Conservation (phyloP, 192 early-diverging fungal genomes). For the Kickxella alabastrina region DNA sequence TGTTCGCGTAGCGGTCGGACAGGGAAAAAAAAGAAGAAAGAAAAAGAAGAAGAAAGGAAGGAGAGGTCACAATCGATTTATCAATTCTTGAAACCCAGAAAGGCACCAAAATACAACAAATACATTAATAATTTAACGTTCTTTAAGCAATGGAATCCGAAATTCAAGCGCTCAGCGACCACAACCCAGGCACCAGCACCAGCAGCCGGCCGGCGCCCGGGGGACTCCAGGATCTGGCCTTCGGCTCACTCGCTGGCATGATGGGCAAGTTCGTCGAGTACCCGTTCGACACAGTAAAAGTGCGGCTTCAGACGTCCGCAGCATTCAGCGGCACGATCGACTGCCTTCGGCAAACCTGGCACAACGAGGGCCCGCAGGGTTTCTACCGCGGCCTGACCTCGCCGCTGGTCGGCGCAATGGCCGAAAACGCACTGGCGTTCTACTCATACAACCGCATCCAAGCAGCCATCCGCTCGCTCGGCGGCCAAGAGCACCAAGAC, state of each 20-base stretch:
- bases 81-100: no score
- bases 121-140: neutral
- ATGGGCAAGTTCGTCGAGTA: constrained; percentile 93
- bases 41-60: no score
- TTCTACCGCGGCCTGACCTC: constrained; percentile 91
- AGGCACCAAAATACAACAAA: no score
- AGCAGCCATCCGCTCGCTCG: constrained; percentile 54
- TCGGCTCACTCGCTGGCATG: constrained; percentile 70
- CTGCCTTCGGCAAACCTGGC: constrained; percentile 73
- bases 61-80: no score
- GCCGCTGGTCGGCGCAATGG: constrained; percentile 88
- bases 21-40: no score
- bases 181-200: constrained; percentile 9
- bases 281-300: constrained; percentile 94
- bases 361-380: constrained; percentile 73
- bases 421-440: constrained; percentile 90
- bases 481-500: constrained; percentile 7
- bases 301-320: constrained; percentile 79
- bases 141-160: constrained; percentile 32
- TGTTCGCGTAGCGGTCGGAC: no score
- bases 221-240: constrained; percentile 41
- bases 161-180: constrained; percentile 23
- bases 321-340: constrained; percentile 76
- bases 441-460: constrained; percentile 85
- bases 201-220: constrained; percentile 7